phyloP scores from a whole-genome alignment of 225 moss, liverwort and hornwort genomes.

The Pseudoscleropodium purum region DNA sequence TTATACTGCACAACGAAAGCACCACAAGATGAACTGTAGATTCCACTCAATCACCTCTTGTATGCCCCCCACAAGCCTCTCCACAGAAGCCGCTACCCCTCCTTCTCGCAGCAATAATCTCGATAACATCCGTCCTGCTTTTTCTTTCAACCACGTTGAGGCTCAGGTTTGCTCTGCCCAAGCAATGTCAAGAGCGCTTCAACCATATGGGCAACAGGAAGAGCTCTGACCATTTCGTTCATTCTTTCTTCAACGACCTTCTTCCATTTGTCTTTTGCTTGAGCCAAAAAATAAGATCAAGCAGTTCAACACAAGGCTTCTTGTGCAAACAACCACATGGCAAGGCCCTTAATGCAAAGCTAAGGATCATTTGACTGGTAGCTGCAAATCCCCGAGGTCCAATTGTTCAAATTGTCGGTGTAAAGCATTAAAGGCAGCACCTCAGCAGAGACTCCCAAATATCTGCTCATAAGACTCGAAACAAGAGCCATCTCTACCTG shows the following conservation, averaged over 20 bases:
- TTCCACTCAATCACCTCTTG: constrained; percentile 35
- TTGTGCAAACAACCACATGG: neutral
- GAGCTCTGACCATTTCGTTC: constrained; percentile 31
- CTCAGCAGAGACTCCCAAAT: neutral
- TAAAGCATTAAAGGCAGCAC: neutral
- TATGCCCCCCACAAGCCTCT: constrained; percentile 65
- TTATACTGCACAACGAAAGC: neutral
- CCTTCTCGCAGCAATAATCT: constrained; percentile 53
- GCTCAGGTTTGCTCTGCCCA: constrained; percentile 35
- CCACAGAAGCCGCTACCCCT: constrained; percentile 66
- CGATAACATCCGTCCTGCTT: constrained; percentile 77
- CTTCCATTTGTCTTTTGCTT: constrained; percentile 40
- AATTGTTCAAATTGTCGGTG: neutral
- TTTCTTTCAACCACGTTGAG: constrained; percentile 65
- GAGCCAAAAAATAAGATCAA: neutral
- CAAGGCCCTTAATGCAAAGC: neutral
- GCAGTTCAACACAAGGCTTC: neutral
- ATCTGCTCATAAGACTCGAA: no score
- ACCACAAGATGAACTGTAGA: neutral
- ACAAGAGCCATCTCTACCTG: no score
- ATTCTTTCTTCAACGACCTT: constrained; percentile 39
- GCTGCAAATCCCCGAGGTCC: neutral
- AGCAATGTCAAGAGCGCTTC: constrained; percentile 72
- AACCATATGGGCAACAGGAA: constrained; percentile 68
- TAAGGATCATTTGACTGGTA: neutral